Evolutionary conservation across 139 green algal species (phyloP), one percentile per base, ranked within the genome.

Genomic region (Coccomyxa sp.): DNA sequence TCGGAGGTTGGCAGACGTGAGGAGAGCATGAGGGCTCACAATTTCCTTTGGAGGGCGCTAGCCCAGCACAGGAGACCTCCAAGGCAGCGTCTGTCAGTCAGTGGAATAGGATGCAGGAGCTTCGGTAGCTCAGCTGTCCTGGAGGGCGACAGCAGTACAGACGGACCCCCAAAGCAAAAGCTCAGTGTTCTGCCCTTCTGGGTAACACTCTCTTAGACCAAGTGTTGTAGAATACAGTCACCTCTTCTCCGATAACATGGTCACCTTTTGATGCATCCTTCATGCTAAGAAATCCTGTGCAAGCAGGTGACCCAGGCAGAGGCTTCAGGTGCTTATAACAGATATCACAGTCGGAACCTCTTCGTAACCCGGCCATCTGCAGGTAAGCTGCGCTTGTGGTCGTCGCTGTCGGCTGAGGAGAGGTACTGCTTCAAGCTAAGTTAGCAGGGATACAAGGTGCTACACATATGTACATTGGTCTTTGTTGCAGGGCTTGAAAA

Each of bases 401-500:
- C 68, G 14, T 33, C 31, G 29, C 29, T 72, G 18, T 8, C 29
- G 22, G 24, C 14, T 37, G 34, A 37, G 68, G 34, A 27, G 29
- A 33, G 10, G n/a, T 33, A 36, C 68, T 33, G 24, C 29, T 1
- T 37, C 2, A 39, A 8, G 4, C 22, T 72, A n/a, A n/a, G n/a
- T n/a, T n/a, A n/a, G n/a, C n/a, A n/a, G n/a, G n/a, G n/a, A n/a
- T n/a, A n/a, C n/a, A n/a, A n/a, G n/a, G n/a, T n/a, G n/a, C n/a
- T n/a, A n/a, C n/a, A n/a, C n/a, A n/a, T n/a, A n/a, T n/a, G n/a
- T n/a, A n/a, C n/a, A n/a, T n/a, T n/a, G n/a, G 2, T 72, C 68
- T 27, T 37, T 27, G 34, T 5, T 31, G 74, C 44, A 70, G 74
- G 74, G 7, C 44, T 78, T 14, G 33, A 78, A 44, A 78, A 78